phyloP scores from a whole-genome alignment of 2,329 filamentous ascomycete species.

The Huntiella moniliformis region DNA sequence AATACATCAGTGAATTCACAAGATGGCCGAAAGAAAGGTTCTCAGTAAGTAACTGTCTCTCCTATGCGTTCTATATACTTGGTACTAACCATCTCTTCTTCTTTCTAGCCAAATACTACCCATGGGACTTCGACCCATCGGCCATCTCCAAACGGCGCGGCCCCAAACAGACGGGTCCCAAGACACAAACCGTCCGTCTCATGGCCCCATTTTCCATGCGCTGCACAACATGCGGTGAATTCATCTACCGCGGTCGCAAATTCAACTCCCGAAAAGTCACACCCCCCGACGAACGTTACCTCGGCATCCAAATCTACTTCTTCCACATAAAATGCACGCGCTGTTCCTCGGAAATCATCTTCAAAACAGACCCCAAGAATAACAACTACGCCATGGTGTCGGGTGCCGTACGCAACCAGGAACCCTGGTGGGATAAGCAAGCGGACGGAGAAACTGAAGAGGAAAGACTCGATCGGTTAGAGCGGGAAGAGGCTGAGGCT shows the following conservation, averaged over 20 bases:
- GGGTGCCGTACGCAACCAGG: conserved; percentile 82
- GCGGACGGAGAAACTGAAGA: conserved; percentile 67
- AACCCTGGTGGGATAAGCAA: conserved; percentile 56
- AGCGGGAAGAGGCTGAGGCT: conserved; percentile 50
- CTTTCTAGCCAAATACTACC: conserved; percentile 34
- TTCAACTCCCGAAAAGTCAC: conserved; percentile 94
- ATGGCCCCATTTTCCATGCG: conserved; percentile 39
- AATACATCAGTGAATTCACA: background rate
- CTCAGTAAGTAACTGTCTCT: conserved; percentile 24
- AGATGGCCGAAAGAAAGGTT: conserved; percentile 77
- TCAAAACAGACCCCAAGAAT: conserved; percentile 87
- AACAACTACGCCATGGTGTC: conserved; percentile 70
- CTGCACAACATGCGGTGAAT: conserved; percentile 42
- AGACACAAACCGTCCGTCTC: conserved; percentile 68
- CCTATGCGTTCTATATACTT: background rate
- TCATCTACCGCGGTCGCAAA: conserved; percentile 82
- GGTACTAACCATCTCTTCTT: background rate
- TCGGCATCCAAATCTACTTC: conserved; percentile 68
- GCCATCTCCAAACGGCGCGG: conserved; percentile 53
- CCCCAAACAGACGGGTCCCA: conserved; percentile 55
- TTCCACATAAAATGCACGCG: conserved; percentile 73
- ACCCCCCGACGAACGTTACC: conserved; percentile 70
- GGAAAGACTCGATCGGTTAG: conserved; percentile 65
- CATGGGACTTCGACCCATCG: conserved; percentile 77
- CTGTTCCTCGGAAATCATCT: conserved; percentile 73